Evolutionary conservation across 305 asterid genomes (phyloP), one percentile per base, ranked within the genome.

Genomic region (Fraxinus ornus): DNA sequence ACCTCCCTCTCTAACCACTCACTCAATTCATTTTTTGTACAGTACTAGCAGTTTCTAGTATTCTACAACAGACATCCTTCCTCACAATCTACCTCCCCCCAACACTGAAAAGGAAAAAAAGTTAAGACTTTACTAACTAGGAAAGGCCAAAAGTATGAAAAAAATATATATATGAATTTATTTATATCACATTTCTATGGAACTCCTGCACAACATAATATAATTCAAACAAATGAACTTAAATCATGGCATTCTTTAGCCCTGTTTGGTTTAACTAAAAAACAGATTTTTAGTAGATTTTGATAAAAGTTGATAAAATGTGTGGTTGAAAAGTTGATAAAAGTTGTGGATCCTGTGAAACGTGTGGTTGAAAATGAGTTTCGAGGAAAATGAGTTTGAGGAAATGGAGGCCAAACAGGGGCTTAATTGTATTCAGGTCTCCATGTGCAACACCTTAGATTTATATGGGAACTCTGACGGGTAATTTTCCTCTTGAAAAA

Each of bases 381-480:
- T 10, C 7, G 37, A 35, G 37, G 39, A 36, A 44, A 44, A 44
- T 44, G 55, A 44, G 17, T 44, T 44, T 2, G n/a, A 44, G 55
- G 19, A 47, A 47, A 12, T 12, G n/a, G 57, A 0, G 49, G 49
- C 49, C 52, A 41, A 41, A 41, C 17, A 41, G 4, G 52, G 57
- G 57, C n/a, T 47, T 49, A 49, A 49, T 55, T 55, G n/a, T 4
- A 55, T 55, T 5, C 64, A 55, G 24, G 64, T 47, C 21, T 47
- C 60, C 60, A 55, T n/a, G 8, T 55, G 73, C 77, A 83, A 55
- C 84, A 96, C 98, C 98, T 96, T 94, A 73, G 98, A 96, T 88
- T 96, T 96, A 84, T 96, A 96, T 9, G 98, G 93, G 84, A 87
- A 94, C 82, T 94, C 99, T 30, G 84, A 19, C 8, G 99, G 98